phyloP scores from a whole-genome alignment of 1,284 basidiomycete species.

The Ustilago vetiveriae region DNA sequence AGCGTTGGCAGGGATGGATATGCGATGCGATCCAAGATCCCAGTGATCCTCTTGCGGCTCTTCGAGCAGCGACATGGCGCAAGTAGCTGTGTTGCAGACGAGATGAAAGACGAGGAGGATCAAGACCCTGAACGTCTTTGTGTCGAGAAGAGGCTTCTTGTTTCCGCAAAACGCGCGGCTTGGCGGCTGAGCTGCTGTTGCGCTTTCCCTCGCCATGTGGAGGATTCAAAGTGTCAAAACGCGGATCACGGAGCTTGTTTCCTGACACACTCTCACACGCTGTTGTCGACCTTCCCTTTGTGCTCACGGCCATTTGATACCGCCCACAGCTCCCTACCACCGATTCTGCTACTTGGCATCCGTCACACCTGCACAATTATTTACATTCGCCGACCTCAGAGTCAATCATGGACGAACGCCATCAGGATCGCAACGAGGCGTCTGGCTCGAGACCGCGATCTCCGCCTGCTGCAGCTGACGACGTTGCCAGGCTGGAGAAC shows the following conservation, averaged over 20 bases:
- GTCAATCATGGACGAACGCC: neutral
- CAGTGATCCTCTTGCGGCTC: constrained; percentile 11
- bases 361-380: neutral
- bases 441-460: constrained; percentile 13
- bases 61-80: constrained; percentile 35
- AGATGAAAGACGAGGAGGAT: too few species aligned
- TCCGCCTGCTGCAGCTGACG: neutral
- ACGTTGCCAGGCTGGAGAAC: constrained; percentile 24
- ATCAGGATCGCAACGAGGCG: constrained; percentile 2
- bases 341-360: too few species aligned
- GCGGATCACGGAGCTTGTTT: constrained; percentile 5
- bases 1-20: constrained; percentile 24
- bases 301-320: too few species aligned
- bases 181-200: too few species aligned
- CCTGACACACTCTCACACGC: neutral
- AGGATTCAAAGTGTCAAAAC: constrained; percentile 1
- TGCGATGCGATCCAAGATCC: constrained; percentile 34
- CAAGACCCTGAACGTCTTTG: too few species aligned
- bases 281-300: neutral
- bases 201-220: constrained; percentile 1
- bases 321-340: too few species aligned
- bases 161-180: too few species aligned
- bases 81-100: neutral
- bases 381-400: neutral
- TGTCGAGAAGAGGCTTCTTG: too few species aligned